Evolutionary conservation across 2,329 filamentous ascomycete species (phyloP).

Genomic region (Talaromyces sp.): DNA sequence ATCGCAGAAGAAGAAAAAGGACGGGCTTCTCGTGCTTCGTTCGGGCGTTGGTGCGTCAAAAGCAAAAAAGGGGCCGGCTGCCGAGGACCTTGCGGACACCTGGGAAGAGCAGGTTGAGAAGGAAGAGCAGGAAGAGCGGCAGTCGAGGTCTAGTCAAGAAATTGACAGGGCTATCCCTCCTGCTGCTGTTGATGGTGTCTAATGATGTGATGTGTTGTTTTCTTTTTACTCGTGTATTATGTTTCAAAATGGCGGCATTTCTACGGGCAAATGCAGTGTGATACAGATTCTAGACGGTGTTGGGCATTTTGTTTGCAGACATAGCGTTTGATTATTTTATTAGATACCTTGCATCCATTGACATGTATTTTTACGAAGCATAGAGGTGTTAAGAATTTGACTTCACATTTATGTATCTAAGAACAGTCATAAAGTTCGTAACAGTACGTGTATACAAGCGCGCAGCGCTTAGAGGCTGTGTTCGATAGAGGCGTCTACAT

Average conservation of each 20-base stretch:
- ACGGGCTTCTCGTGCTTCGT: conserved; percentile 24
- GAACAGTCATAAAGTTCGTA: no score
- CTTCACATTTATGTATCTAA: neutral
- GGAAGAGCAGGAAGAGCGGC: conserved; percentile 22
- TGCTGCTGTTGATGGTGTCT: neutral
- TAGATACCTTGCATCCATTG: neutral
- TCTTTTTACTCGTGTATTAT: neutral
- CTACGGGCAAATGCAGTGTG: no score
- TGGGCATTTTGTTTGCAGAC: neutral
- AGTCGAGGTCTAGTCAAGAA: conserved; percentile 4
- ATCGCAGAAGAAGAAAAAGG: conserved; percentile 20
- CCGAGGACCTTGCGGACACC: conserved; percentile 34
- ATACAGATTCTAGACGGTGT: neutral
- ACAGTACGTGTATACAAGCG: no score
- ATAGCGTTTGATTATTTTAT: neutral
- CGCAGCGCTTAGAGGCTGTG: no score
- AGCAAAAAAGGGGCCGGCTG: conserved; percentile 10
- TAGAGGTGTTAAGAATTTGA: neutral
- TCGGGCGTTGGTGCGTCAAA: conserved; percentile 30
- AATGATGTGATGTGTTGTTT: neutral
- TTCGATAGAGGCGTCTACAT: no score
- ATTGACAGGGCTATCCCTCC: neutral
- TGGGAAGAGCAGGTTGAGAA: conserved; percentile 43
- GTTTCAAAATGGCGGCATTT: neutral
- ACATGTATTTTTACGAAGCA: neutral